phyloP scores from a whole-genome alignment of 257 asterid genomes.

The Solanum etuberosum region DNA sequence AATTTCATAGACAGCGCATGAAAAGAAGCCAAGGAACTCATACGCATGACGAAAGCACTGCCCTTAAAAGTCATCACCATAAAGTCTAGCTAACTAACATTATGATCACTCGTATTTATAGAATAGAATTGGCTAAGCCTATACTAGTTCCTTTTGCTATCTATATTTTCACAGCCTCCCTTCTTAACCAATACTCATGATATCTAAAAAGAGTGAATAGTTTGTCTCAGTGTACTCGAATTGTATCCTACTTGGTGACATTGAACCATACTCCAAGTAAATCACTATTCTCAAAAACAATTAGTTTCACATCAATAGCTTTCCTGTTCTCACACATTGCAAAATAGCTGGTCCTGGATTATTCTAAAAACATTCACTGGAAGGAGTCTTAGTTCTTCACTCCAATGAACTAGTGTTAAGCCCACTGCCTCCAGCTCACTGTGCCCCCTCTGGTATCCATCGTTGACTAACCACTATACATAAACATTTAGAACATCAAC shows the following conservation, averaged over 20 bases:
- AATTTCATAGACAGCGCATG: neutral
- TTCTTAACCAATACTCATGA: neutral
- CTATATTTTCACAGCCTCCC: neutral
- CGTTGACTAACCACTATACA: neutral
- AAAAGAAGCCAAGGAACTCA: neutral
- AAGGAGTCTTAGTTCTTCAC: neutral
- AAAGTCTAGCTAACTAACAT: neutral
- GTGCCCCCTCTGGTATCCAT: neutral
- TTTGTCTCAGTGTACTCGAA: neutral
- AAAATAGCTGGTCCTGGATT: neutral
- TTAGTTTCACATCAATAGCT: neutral
- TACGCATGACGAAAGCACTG: neutral
- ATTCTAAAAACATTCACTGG: neutral
- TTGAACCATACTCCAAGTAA: neutral
- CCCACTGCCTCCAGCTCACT: neutral
- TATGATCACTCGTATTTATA: neutral
- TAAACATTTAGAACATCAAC: neutral
- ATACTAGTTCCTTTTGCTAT: neutral
- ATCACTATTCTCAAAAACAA: neutral
- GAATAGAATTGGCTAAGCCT: neutral
- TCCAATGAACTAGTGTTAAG: neutral
- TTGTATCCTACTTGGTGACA: neutral
- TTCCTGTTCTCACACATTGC: neutral
- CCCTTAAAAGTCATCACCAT: neutral
- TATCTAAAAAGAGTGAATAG: neutral